These are phyloP conservation scores for Pholiota adiposa DNA, from an alignment of 1,284 basidiomycete species.

Conservation along the genomic window DNA sequence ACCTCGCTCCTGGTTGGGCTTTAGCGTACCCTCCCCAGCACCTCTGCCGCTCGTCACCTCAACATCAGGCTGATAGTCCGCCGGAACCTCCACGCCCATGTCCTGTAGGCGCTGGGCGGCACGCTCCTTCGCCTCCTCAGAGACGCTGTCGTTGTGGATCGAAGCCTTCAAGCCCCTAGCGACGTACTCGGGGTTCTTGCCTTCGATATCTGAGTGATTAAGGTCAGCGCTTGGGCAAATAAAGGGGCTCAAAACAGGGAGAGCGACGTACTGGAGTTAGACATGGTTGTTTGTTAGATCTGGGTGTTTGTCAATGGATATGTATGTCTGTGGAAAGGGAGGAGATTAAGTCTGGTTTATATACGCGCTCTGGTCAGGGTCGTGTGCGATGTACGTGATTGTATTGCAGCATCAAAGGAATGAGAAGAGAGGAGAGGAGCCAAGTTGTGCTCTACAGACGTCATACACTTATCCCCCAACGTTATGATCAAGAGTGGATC, in stretches of 20 bases:
- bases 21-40: background rate
- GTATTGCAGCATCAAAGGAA: background rate
- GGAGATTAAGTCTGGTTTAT: background rate
- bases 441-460: no score
- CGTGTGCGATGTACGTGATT: background rate
- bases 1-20: constrained; percentile 3
- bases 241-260: no score
- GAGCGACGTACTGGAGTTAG: background rate
- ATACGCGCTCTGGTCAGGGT: background rate
- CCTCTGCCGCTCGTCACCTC: background rate
- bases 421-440: background rate
- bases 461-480: no score
- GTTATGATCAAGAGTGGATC: no score
- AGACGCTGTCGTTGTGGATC: constrained; percentile 22
- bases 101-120: constrained; percentile 21
- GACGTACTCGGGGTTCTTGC: constrained; percentile 17
- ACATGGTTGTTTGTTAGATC: background rate
- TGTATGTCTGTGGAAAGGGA: background rate
- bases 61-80: no score
- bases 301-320: background rate
- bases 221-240: background rate
- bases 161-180: constrained; percentile 24
- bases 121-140: constrained; percentile 24
- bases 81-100: constrained; percentile 16
- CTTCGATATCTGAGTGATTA: background rate